Base-by-base conservation (phyloP, 1,139 yeast genomes). In the Sugiyamaella japonica region DNA sequence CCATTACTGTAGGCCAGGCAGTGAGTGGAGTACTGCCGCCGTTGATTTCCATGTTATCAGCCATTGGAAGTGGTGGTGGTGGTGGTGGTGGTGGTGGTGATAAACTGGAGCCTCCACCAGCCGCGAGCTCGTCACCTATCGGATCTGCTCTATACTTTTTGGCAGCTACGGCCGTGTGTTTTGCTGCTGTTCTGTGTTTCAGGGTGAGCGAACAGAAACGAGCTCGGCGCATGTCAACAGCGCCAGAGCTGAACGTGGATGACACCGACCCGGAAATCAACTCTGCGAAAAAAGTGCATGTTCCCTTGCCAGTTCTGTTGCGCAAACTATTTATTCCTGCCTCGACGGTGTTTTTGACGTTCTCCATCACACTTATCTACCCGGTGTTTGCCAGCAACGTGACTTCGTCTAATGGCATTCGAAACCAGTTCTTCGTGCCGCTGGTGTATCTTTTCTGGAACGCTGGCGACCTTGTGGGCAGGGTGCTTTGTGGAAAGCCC, bases 1-100 rank as follows among this genome's bases (percentile, higher is more conserved):
- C 88, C 0, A 87, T 87, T 3, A 88, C 93, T 87, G 90, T 90
- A 5, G 99, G 99, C 1, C 97, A 93, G 70, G 97, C 96, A 0
- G 75, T 91, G 12, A 90, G 97, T 0, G 98, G 98, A 0, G 96
- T 91, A 0, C 73, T 91, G 50, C 98, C 98, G 0, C 83, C 97
- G 0, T 70, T 86, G 13, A 86, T 95, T 0, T 75, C 90, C 52
- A 83, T 91, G 48, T 51, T 82, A 1, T 81, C 91, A 1, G 78
- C 70, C 16, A 49, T 59, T 7, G 51, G 67, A 1, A 69, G 65
- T 17, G 75, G 75, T 1, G 75, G 74, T 58, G 72, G 81, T 59
- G 74, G 68, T 48, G 80, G 52, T 9, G 38, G 52, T 17, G 56
- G 48, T 37, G 50, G 53, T 12, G 47, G 57, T 23, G 56, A 28